Evolutionary conservation across 2,329 filamentous ascomycete species (phyloP), one percentile per base, ranked within the genome.

Genomic region (Pseudopithomyces maydicus): DNA sequence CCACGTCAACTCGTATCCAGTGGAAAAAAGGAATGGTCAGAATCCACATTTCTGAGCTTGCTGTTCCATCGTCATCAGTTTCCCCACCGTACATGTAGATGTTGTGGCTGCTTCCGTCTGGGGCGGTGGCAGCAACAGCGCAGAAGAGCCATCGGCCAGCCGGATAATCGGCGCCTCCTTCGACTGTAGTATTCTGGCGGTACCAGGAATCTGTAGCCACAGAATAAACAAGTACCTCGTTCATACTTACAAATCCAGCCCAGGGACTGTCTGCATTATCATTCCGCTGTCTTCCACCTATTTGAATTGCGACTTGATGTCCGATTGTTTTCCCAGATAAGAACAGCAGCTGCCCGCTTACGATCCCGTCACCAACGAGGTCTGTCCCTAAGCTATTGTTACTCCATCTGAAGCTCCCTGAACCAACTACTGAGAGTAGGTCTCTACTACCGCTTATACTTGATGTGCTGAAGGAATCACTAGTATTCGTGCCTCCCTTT

Each of bases 81-180:
- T 61, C 59, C 1, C 60, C 57, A n/a, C 41, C 60, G 35, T 63
- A 63, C 14, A 63, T 51, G 33, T 55, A 63, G 11, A 63, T 58
- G 32, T 56, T 63, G 36, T 63, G 60, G 45, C 57, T 60, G 49
- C 54, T 58, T 32, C 52, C 53, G 36, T 63, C 60, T 29, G 57
- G 45, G n/a, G 60, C 54, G 38, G 44, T 56, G 2, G 43, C 50
- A 22, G 56, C 56, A 19, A 56, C 49, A 19, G 49, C 45, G 26
- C 58, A 61, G 53, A 58, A 61, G 14, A 8, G 3, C n/a, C 6
- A 19, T 5, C 58, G 44, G 26, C 43, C 49, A 14, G 23, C 10
- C n/a, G 58, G 55, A 29, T 50, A 56, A 12, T 43, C 32, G 23
- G 56, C 43, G 8, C 32, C 26, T 17, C 33, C 38, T 39, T n/a